Conservation (phyloP, 1,284 basidiomycete species). For the Exobasidium rhododendri region DNA sequence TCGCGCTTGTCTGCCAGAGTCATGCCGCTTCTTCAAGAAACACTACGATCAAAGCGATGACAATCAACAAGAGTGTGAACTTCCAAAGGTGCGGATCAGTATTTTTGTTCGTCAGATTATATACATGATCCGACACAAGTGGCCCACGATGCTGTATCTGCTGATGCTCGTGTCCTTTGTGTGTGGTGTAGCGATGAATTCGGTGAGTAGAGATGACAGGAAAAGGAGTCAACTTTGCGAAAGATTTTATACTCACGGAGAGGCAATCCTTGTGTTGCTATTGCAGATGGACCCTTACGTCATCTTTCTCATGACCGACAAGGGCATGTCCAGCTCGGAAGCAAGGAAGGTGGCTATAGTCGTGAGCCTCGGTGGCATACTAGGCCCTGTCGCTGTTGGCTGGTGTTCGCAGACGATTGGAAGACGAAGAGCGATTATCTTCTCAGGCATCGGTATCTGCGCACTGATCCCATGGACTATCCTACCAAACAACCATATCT, state of each 20-base stretch:
- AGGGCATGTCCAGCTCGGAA: neutral
- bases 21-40: neutral
- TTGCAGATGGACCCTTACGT: neutral
- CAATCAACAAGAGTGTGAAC: neutral
- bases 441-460: neutral
- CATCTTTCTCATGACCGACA: neutral
- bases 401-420: neutral
- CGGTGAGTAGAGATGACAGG: too few species aligned
- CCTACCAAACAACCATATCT: neutral
- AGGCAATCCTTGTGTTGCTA: too few species aligned
- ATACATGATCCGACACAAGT: neutral
- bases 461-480: neutral
- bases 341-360: neutral
- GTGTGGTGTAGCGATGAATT: neutral
- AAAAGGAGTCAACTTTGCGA: too few species aligned
- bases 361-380: neutral
- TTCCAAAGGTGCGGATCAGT: neutral
- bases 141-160: neutral
- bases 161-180: neutral
- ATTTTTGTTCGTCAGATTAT: neutral
- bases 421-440: neutral
- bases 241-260: too few species aligned
- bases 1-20: neutral
- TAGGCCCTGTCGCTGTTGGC: neutral
- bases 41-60: neutral